A percentile compares a stretch with the other conserved stretches of the same genome.
Evolutionary conservation across 805 yeast species (phyloP).

Genomic region (Metschnikowia proteae): DNA sequence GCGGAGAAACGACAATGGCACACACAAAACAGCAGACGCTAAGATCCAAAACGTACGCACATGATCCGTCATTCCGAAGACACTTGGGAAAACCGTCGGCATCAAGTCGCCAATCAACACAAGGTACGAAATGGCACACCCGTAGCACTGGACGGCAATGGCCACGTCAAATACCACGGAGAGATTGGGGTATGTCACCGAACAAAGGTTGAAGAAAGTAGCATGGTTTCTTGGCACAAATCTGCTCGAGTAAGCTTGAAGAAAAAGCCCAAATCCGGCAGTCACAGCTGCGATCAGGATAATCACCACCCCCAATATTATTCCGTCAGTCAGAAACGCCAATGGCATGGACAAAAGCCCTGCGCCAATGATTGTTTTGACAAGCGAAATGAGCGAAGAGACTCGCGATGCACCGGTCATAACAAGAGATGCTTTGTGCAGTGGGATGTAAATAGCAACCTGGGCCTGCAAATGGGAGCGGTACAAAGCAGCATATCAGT

Average conservation of each 20-base stretch:
- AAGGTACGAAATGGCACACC: conserved; percentile 67
- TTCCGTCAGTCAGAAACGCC: conserved; percentile 66
- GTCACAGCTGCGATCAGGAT: conserved; percentile 60
- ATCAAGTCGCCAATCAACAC: conserved; percentile 73
- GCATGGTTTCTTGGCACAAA: conserved; percentile 57
- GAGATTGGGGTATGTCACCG: conserved; percentile 61
- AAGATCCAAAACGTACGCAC: conserved; percentile 61
- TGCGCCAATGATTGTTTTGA: conserved; percentile 78
- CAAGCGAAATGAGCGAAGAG: conserved; percentile 62
- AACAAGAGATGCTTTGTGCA: neutral
- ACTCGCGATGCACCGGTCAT: conserved; percentile 42
- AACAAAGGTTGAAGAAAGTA: conserved; percentile 66
- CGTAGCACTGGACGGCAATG: conserved; percentile 74
- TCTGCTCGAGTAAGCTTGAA: conserved; percentile 58
- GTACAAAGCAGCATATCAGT: too few relatives aligned
- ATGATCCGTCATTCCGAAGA: conserved; percentile 21
- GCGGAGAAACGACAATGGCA: conserved; percentile 70
- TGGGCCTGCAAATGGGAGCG: too few relatives aligned
- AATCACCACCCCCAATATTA: conserved; percentile 52
- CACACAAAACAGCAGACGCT: conserved; percentile 37
- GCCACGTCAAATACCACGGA: conserved; percentile 68
- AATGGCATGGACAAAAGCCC: conserved; percentile 77
- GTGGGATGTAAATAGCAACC: too few relatives aligned
- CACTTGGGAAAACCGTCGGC: conserved; percentile 49
- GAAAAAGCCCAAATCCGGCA: conserved; percentile 62